A percentile compares a stretch with the other conserved stretches of the same genome.
Conservation (phyloP, 2,329 filamentous ascomycete species). For the Cryoendolithus antarcticus region DNA sequence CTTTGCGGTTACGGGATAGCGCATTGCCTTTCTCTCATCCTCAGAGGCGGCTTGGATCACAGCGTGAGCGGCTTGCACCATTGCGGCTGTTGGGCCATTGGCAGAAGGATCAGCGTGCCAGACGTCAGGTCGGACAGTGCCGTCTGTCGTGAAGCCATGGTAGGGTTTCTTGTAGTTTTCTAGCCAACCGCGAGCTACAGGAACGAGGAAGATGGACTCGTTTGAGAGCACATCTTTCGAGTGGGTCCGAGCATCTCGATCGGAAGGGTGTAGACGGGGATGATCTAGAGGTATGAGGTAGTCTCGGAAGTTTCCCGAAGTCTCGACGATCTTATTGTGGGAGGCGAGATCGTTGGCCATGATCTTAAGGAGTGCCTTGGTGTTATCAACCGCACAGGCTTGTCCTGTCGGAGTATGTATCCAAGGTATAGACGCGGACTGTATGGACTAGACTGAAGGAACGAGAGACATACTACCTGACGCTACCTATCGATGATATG, state of each 20-base stretch:
- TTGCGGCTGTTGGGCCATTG: slow-evolving; percentile 38
- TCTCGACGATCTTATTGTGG: slow-evolving; percentile 12
- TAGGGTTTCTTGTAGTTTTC: slow-evolving; percentile 45
- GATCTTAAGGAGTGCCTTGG: slow-evolving; percentile 39
- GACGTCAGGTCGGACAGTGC: slow-evolving; percentile 25
- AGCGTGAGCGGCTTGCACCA: slow-evolving; percentile 38
- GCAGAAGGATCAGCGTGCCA: slow-evolving; percentile 10
- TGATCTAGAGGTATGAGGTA: slow-evolving; percentile 13
- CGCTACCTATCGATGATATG: too few relatives aligned
- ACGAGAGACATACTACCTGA: too few relatives aligned
- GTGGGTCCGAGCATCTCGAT: slow-evolving; percentile 13
- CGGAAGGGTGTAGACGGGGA: slow-evolving; percentile 13
- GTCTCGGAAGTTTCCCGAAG: slow-evolving; percentile 13
- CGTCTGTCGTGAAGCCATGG: slow-evolving; percentile 56
- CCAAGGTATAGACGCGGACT: too few relatives aligned
- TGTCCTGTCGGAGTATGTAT: not conserved
- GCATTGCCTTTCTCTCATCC: slow-evolving; percentile 36
- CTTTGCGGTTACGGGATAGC: slow-evolving; percentile 53
- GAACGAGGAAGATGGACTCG: slow-evolving; percentile 12
- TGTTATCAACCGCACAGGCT: slow-evolving; percentile 38
- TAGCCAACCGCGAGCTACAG: slow-evolving; percentile 15
- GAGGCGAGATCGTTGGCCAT: slow-evolving; percentile 11
- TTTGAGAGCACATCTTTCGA: slow-evolving; percentile 11
- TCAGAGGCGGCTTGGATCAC: slow-evolving; percentile 26
- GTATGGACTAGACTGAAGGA: too few relatives aligned